Conservation (phyloP, 257 asterid species). For the Lantana camara region DNA sequence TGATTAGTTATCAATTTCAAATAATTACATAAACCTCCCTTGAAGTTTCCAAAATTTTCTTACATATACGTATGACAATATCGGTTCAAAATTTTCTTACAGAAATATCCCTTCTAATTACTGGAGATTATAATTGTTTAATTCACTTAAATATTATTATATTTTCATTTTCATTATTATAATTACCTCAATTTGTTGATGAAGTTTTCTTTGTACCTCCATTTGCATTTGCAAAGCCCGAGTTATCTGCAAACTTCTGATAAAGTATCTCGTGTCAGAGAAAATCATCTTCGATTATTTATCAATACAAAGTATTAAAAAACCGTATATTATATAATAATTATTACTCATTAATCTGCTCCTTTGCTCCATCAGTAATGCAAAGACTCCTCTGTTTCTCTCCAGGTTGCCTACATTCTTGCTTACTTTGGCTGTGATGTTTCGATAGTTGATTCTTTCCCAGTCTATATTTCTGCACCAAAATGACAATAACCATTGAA, state of each 20-base stretch:
- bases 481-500: neutral
- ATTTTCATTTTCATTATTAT: too few species aligned
- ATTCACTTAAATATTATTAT: too few species aligned
- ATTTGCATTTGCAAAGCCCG: slow-evolving; percentile 73
- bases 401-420: slow-evolving; percentile 52
- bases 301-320: neutral
- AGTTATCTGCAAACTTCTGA: slow-evolving; percentile 57
- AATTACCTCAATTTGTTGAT: slow-evolving; percentile 90
- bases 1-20: too few species aligned
- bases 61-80: too few species aligned
- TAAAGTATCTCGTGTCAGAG: slow-evolving; percentile 15
- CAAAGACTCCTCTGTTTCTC: slow-evolving; percentile 43
- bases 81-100: too few species aligned
- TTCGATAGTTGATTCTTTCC: slow-evolving; percentile 67
- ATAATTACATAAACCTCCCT: too few species aligned
- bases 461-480: slow-evolving; percentile 73
- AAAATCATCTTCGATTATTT: neutral
- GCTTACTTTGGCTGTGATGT: slow-evolving; percentile 36
- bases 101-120: too few species aligned
- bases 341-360: slow-evolving; percentile 64
- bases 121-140: too few species aligned
- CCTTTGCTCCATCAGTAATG: slow-evolving; percentile 49
- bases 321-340: neutral
- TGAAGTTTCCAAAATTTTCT: too few species aligned
- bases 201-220: slow-evolving; percentile 85